Percentiles rank a stretch among this genome's conserved stretches.
Evolutionary conservation across 1,284 basidiomycete genomes (phyloP).

Genomic region (Phellopilus nigrolimitatus): DNA sequence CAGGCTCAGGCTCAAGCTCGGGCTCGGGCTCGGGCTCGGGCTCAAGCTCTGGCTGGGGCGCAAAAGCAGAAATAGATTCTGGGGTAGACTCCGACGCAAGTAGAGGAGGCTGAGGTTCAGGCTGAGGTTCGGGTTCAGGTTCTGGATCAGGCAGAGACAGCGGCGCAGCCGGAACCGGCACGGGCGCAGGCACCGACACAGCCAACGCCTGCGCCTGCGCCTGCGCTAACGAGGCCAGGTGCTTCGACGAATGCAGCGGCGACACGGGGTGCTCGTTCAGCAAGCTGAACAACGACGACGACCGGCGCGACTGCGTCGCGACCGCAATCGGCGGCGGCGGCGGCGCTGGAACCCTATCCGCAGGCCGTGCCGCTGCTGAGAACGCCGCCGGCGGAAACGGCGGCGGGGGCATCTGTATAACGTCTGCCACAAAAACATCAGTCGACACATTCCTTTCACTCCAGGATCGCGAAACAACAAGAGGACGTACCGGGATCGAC

Average conservation of each 20-base stretch:
- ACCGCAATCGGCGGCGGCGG: conserved; percentile 30
- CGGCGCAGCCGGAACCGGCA: conserved; percentile 1
- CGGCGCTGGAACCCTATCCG: conserved; percentile 18
- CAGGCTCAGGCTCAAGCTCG: no score
- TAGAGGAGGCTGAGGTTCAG: conserved; percentile 9
- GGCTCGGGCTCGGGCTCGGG: conserved; percentile 18
- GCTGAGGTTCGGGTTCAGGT: conserved; percentile 20
- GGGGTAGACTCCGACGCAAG: no score
- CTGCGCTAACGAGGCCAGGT: conserved; percentile 6
- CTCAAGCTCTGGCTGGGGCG: conserved; percentile 1
- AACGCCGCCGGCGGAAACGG: conserved; percentile 39
- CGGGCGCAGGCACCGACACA: neutral
- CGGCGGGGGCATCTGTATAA: conserved; percentile 42
- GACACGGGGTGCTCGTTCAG: conserved; percentile 14
- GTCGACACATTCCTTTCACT: neutral
- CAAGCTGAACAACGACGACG: conserved; percentile 15
- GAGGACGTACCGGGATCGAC: conserved; percentile 21
- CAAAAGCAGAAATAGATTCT: no score
- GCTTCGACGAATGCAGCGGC: conserved; percentile 14
- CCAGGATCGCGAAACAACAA: neutral
- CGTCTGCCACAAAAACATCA: conserved; percentile 22
- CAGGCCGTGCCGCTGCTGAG: conserved; percentile 27
- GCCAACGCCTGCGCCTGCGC: neutral
- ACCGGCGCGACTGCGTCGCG: conserved; percentile 12
- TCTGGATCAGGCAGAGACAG: conserved; percentile 9